Conservation (phyloP, 169 alveolate genomes). For the Fabrea salina region DNA sequence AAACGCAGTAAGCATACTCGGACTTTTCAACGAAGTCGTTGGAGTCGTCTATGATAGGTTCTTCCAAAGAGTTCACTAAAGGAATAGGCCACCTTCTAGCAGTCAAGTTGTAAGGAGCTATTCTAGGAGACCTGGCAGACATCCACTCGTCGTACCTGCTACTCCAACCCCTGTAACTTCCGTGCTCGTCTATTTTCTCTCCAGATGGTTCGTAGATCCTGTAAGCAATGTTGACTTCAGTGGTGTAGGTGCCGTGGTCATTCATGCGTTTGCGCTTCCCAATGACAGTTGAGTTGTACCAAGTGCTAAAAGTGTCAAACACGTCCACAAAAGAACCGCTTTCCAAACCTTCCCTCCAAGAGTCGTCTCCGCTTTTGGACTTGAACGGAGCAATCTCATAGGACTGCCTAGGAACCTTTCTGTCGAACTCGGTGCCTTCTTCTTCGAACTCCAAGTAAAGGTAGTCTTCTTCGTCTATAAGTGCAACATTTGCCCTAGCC, state of each 20-base stretch:
- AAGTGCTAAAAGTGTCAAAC: neutral
- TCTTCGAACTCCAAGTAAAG: conserved; percentile 10
- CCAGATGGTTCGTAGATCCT: conserved; percentile 47
- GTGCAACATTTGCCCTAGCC: conserved; percentile 39
- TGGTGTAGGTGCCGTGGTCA: neutral
- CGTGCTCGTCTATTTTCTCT: conserved; percentile 44
- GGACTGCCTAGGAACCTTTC: neutral
- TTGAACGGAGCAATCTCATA: conserved; percentile 6
- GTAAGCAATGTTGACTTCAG: conserved; percentile 43
- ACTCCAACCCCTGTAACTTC: conserved; percentile 57
- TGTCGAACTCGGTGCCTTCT: neutral
- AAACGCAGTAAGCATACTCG: conserved; percentile 36
- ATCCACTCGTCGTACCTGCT: conserved; percentile 48
- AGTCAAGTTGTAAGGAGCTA: conserved; percentile 27
- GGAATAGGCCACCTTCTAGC: conserved; percentile 2
- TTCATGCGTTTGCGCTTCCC: conserved; percentile 19
- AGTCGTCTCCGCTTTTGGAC: neutral
- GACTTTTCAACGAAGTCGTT: conserved; percentile 35
- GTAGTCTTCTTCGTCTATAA: conserved; percentile 14
- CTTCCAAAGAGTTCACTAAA: conserved; percentile 34
- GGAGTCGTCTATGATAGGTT: conserved; percentile 47
- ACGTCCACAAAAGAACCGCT: conserved; percentile 3
- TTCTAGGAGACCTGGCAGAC: conserved; percentile 50
- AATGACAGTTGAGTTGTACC: conserved; percentile 28
- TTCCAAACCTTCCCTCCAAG: conserved; percentile 2